Conservation (phyloP, 2,329 filamentous ascomycete species). For the Penicillium verrucosum region DNA sequence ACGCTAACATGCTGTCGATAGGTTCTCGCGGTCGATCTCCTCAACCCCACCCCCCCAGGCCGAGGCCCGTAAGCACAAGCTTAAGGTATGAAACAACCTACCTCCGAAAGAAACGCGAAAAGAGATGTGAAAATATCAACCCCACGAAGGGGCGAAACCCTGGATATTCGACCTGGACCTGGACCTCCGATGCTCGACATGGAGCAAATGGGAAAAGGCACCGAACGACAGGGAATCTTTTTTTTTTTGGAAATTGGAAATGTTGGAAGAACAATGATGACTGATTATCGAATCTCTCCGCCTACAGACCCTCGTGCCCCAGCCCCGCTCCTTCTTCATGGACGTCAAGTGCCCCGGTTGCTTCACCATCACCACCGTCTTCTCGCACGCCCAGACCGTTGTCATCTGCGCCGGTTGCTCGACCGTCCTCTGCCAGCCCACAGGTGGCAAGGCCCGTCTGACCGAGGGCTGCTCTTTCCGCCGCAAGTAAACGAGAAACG, state of each 20-base stretch:
- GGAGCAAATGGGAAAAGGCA: slow-evolving; percentile 2
- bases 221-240: neutral
- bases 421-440: slow-evolving; percentile 98
- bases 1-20: slow-evolving; percentile 43
- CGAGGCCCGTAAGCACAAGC: slow-evolving; percentile 99
- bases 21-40: slow-evolving; percentile 99
- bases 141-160: neutral
- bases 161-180: slow-evolving; percentile 6
- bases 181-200: slow-evolving; percentile 3
- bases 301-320: slow-evolving; percentile 83
- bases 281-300: slow-evolving; percentile 8
- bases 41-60: slow-evolving; percentile 97
- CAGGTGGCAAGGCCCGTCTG: slow-evolving; percentile 96
- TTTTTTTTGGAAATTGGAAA: neutral
- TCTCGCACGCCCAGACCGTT: slow-evolving; percentile 99
- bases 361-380: slow-evolving; percentile 99
- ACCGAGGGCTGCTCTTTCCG: slow-evolving; percentile 99
- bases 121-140: slow-evolving; percentile 9
- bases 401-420: slow-evolving; percentile 99
- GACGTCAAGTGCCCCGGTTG: slow-evolving; percentile 99
- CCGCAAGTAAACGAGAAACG: slow-evolving; percentile 75
- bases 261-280: slow-evolving; percentile 4
- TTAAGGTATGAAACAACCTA: slow-evolving; percentile 71
- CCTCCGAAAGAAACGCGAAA: slow-evolving; percentile 4
- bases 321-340: slow-evolving; percentile 99